phyloP scores from a whole-genome alignment of 1,284 basidiomycete genomes.

The Marasmius fiardii region DNA sequence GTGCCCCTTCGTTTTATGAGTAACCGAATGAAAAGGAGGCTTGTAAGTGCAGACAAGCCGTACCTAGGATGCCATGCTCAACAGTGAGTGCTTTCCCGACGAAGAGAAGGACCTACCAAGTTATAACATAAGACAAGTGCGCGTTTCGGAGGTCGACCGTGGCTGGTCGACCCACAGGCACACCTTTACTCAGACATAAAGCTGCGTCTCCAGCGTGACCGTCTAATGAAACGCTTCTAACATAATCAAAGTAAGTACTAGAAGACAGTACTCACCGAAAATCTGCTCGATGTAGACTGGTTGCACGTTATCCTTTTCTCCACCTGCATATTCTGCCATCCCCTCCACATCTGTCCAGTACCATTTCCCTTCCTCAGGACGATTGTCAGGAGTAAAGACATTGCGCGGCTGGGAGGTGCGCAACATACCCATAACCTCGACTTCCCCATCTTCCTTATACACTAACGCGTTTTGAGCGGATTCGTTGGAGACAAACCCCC shows the following conservation, averaged over 20 bases:
- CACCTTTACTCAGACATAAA: conserved; percentile 64
- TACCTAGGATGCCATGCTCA: conserved; percentile 47
- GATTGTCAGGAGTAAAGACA: conserved; percentile 86
- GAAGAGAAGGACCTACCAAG: conserved; percentile 62
- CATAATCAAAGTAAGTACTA: conserved; percentile 3
- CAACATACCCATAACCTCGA: conserved; percentile 74
- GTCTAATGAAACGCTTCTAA: conserved; percentile 44
- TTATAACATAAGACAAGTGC: conserved; percentile 93
- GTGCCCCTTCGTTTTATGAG: conserved; percentile 44
- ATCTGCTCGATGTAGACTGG: conserved; percentile 87
- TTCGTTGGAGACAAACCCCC: conserved; percentile 86
- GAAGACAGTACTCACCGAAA: conserved; percentile 54
- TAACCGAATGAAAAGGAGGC: conserved; percentile 59
- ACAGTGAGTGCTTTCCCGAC: not conserved
- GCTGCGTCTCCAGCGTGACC: conserved; percentile 74
- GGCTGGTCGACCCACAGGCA: conserved; percentile 84
- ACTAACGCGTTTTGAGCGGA: conserved; percentile 33
- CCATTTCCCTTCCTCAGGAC: conserved; percentile 81
- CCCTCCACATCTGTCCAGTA: conserved; percentile 86
- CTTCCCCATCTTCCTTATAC: conserved; percentile 46
- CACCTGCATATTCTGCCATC: conserved; percentile 82
- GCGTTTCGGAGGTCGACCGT: conserved; percentile 91
- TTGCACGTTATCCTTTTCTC: conserved; percentile 66
- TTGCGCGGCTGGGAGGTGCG: conserved; percentile 69
- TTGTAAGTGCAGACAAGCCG: conserved; percentile 66